Evolutionary conservation across 164 flowering plant species (phyloP).

Genomic region (Protea cynaroides): DNA sequence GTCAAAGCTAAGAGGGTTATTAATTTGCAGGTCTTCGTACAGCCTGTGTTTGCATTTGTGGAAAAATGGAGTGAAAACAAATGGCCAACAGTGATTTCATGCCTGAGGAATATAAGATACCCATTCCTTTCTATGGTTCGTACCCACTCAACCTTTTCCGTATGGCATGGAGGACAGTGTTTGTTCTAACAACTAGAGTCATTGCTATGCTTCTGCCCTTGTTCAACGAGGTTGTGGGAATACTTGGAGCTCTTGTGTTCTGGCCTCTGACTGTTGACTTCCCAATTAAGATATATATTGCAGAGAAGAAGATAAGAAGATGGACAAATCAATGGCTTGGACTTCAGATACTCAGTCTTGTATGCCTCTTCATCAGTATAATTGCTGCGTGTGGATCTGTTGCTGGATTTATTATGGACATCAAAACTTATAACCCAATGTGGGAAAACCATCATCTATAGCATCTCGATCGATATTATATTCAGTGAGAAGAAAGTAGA

Average conservation of each 20-base stretch:
- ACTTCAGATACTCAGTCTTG: conserved; percentile 42
- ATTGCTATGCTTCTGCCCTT: conserved; percentile 69
- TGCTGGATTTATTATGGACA: conserved; percentile 51
- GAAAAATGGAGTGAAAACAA: conserved; percentile 45
- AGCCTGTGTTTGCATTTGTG: conserved; percentile 57
- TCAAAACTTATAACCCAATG: conserved; percentile 53
- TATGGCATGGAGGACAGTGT: conserved; percentile 48
- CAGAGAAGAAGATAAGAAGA: conserved; percentile 33
- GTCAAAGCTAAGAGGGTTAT: too few relatives aligned
- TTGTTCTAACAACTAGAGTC: conserved; percentile 41
- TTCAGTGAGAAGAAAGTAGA: too few relatives aligned
- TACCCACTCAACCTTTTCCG: conserved; percentile 51
- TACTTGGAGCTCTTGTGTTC: conserved; percentile 65
- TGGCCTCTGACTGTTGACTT: conserved; percentile 58
- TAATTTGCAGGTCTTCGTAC: conserved; percentile 46
- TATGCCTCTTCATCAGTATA: conserved; percentile 38
- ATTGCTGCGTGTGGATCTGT: conserved; percentile 55
- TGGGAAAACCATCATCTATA: too few relatives aligned
- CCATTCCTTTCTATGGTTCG: conserved; percentile 28
- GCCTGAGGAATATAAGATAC: conserved; percentile 32
- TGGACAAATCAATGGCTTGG: conserved; percentile 41
- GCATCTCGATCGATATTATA: too few relatives aligned
- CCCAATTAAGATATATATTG: conserved; percentile 54
- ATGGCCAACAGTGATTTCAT: conserved; percentile 44
- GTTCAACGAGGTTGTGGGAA: conserved; percentile 65